Evolutionary conservation across 108 stramenopile species (phyloP).

Genomic region (Nannochloropsis granulata): DNA sequence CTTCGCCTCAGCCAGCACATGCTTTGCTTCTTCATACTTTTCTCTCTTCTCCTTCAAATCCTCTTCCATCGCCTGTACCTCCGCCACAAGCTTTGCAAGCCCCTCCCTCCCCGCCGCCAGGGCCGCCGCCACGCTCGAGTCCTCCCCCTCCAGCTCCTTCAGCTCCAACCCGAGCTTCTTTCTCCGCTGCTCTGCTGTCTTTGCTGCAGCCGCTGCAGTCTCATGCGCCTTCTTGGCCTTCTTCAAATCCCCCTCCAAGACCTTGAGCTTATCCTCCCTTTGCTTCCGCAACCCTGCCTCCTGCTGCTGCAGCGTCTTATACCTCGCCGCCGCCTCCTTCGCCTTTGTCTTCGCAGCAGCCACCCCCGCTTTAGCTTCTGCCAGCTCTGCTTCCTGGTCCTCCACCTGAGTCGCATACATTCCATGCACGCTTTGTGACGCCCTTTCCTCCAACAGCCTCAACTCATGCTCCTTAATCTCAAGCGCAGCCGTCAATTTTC

Average conservation of each 20-base stretch:
- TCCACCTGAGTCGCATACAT: constrained; percentile 7
- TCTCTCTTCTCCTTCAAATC: constrained; percentile 56
- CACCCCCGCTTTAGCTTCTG: constrained; percentile 38
- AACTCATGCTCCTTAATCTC: constrained; percentile 17
- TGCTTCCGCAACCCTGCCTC: constrained; percentile 14
- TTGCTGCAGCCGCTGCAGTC: neutral
- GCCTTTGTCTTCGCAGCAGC: constrained; percentile 25
- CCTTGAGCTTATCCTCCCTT: constrained; percentile 9
- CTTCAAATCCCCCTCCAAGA: constrained; percentile 5
- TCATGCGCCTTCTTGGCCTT: constrained; percentile 8
- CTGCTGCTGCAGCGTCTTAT: constrained; percentile 9
- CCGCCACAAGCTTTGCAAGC: constrained; percentile 37
- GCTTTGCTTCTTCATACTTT: constrained; percentile 50
- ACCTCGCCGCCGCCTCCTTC: constrained; percentile 2
- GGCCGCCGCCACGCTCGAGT: constrained; percentile 7
- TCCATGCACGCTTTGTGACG: neutral
- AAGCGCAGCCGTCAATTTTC: constrained; percentile 1
- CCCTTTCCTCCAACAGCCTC: neutral
- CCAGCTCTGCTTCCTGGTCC: constrained; percentile 41
- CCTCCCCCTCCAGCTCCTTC: constrained; percentile 28
- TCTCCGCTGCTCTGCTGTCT: neutral
- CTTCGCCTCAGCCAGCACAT: constrained; percentile 9
- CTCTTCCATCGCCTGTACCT: constrained; percentile 48
- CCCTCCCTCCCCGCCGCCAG: constrained; percentile 41
- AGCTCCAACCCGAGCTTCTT: constrained; percentile 31